These are phyloP conservation scores for Sphaerosporella brunnea DNA, from an alignment of 495 filamentous ascomycete genomes.

Conservation along the genomic window DNA sequence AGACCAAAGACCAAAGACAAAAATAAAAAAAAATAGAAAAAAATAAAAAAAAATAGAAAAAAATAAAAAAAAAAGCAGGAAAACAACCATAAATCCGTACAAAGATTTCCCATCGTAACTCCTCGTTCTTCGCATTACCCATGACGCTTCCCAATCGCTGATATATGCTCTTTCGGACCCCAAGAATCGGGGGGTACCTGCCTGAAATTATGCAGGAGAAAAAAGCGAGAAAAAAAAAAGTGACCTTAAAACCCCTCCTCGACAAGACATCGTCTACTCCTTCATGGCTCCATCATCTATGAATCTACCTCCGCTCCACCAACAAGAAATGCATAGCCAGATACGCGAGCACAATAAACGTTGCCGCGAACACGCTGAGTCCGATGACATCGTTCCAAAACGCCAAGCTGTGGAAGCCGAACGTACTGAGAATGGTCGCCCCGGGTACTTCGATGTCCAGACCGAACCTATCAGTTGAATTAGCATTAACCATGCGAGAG, in stretches of 20 bases:
- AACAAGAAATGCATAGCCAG: slow-evolving; percentile 82
- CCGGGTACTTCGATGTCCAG: slow-evolving; percentile 93
- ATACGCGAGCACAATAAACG: slow-evolving; percentile 80
- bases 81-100: neutral
- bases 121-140: neutral
- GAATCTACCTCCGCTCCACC: slow-evolving; percentile 61
- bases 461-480: slow-evolving; percentile 32
- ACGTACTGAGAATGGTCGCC: slow-evolving; percentile 78
- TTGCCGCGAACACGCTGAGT: slow-evolving; percentile 60
- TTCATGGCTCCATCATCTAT: neutral
- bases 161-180: neutral
- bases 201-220: neutral
- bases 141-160: neutral
- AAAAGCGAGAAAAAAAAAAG: neutral
- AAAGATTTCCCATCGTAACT: neutral
- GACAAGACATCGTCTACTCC: neutral
- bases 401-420: slow-evolving; percentile 72
- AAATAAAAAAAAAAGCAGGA: too few species aligned
- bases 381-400: slow-evolving; percentile 75
- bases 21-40: too few species aligned
- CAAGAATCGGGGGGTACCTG: neutral
- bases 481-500: neutral
- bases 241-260: neutral
- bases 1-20: too few species aligned
- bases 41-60: too few species aligned